Percentiles rank a stretch among this genome's conserved stretches.
Evolutionary conservation across 2,329 filamentous ascomycete species (phyloP).

Genomic region (Apiospora kogelbergensis): DNA sequence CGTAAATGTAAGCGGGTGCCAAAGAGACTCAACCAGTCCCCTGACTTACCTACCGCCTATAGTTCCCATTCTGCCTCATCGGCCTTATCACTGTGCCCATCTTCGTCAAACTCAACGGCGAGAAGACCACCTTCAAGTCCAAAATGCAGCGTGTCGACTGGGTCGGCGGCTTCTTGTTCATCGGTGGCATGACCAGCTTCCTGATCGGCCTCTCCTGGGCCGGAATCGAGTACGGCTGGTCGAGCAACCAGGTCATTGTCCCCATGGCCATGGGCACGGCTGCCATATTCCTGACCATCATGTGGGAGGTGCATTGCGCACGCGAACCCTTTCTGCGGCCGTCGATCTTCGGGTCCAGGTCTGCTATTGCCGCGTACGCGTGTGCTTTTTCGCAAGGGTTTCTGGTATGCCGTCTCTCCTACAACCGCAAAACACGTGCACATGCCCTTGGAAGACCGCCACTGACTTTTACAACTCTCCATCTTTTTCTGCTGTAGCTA

Average conservation of each 20-base stretch:
- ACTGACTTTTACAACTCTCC: too few relatives aligned
- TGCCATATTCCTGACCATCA: constrained; percentile 18
- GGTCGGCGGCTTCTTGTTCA: constrained; percentile 48
- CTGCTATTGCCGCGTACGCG: constrained; percentile 7
- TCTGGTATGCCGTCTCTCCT: constrained; percentile 9
- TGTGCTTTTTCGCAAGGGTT: constrained; percentile 12
- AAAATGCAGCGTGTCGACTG: constrained; percentile 40
- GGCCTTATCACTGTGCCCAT: constrained; percentile 19
- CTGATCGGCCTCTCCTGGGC: constrained; percentile 52
- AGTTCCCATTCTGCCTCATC: constrained; percentile 20
- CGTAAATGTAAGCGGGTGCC: constrained; percentile 12
- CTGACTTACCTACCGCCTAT: too few relatives aligned
- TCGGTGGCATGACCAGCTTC: constrained; percentile 46
- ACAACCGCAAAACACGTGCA: neutral
- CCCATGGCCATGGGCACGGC: constrained; percentile 19
- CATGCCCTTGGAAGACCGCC: too few relatives aligned
- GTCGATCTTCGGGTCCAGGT: constrained; percentile 2
- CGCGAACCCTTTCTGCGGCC: constrained; percentile 13
- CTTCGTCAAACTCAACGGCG: constrained; percentile 15
- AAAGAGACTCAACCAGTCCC: neutral
- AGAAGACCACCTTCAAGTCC: neutral
- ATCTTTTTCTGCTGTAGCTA: neutral
- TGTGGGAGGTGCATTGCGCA: constrained; percentile 21
- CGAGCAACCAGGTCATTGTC: constrained; percentile 34
- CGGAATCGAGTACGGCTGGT: constrained; percentile 31